Base-by-base conservation (phyloP, 139 green algal species). In the Chlorella ohadii region DNA sequence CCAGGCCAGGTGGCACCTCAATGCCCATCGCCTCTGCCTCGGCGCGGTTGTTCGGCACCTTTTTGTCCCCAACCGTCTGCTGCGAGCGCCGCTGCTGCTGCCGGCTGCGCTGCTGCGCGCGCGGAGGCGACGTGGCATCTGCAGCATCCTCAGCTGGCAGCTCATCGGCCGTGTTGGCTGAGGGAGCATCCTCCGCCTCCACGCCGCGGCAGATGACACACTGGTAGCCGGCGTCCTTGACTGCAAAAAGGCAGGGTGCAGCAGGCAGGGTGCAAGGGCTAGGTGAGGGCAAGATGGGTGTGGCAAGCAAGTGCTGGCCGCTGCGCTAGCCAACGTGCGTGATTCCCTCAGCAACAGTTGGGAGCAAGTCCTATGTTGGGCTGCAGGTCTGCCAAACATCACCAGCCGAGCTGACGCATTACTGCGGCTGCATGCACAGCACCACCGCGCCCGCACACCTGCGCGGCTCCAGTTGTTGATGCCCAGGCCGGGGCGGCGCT, bases 391-490 rank as follows among this genome's bases (percentile, higher is more conserved):
- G n/a, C n/a, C n/a, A n/a, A n/a, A n/a, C n/a, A n/a, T n/a, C n/a
- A n/a, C n/a, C n/a, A n/a, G n/a, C n/a, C n/a, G n/a, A n/a, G n/a
- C n/a, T n/a, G n/a, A n/a, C n/a, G n/a, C n/a, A n/a, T n/a, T n/a
- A n/a, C n/a, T n/a, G n/a, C n/a, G 9, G 44, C 44, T 51, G 44
- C 44, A 51, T 6, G 44, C 44, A 51, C 44, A 59, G 12, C 51
- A 59, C 12, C 51, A 59, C 15, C 51, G 51, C 51, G 2, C 51
- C 51, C 23, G 20, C 76, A 41, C 76, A 82, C 76, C 76, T n/a
- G 82, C 72, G 5, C 72, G 59, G 47, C 71, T 88, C 85, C 85
- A 89, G 61, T 79, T 84, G 71, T 88, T 84, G 44, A 87, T 73
- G 51, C 85, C 85, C 31, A 81, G 66, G 22, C 81, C 73, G 6